Conservation (phyloP, 1,139 yeast species). For the Suhomyces maxii region DNA sequence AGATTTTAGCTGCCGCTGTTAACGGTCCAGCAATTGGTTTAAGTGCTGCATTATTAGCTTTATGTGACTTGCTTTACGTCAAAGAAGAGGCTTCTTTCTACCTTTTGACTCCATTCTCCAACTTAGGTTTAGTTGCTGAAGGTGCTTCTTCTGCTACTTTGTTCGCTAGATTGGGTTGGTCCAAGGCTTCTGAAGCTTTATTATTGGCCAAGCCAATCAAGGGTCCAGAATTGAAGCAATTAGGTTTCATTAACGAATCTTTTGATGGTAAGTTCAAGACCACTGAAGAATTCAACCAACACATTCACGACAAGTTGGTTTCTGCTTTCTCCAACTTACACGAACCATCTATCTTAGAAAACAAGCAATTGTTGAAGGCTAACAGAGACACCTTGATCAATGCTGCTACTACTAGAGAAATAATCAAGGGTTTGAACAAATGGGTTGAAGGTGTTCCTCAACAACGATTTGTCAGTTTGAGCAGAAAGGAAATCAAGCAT, state of each 20-base stretch:
- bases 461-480: constrained; percentile 58
- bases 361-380: constrained; percentile 57
- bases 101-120: constrained; percentile 75
- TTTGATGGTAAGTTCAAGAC: constrained; percentile 44
- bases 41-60: constrained; percentile 68
- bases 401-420: constrained; percentile 64
- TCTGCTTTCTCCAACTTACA: constrained; percentile 51
- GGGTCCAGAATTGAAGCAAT: constrained; percentile 56
- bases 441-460: constrained; percentile 81
- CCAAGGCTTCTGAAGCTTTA: constrained; percentile 72
- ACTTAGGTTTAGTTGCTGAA: constrained; percentile 81
- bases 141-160: constrained; percentile 76
- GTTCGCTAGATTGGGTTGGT: constrained; percentile 69
- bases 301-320: constrained; percentile 49
- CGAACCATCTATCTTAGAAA: constrained; percentile 58
- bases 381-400: constrained; percentile 48
- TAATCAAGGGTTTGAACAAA: constrained; percentile 62
- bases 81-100: constrained; percentile 57
- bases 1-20: constrained; percentile 70
- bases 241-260: constrained; percentile 62
- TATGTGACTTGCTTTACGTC: constrained; percentile 77
- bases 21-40: constrained; percentile 91
- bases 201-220: constrained; percentile 66
- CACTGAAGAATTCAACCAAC: constrained; percentile 60
- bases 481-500: constrained; percentile 57